phyloP scores from a whole-genome alignment of 2,329 filamentous ascomycete genomes.

The Stachybotrys chartarum region DNA sequence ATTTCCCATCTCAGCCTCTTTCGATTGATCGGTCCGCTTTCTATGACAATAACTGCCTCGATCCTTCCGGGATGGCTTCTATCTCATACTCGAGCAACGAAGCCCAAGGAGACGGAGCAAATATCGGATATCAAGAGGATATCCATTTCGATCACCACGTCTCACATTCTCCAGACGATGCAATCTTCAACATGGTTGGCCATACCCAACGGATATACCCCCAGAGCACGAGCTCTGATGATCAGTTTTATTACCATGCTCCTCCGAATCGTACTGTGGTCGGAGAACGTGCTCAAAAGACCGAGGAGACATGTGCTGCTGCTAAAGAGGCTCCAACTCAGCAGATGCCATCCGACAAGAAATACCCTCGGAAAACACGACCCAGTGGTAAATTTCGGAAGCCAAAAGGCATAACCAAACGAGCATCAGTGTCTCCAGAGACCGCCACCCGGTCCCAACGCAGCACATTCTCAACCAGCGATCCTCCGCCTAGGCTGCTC shows the following conservation, averaged over 20 bases:
- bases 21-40: background rate
- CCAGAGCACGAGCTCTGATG: background rate
- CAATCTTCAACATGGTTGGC: too few species aligned
- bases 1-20: background rate
- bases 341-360: background rate
- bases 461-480: background rate
- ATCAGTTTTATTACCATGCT: background rate
- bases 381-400: background rate
- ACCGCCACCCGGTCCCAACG: background rate
- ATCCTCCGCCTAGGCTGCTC: conserved; percentile 4
- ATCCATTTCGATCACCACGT: conserved; percentile 1
- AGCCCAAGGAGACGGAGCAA: background rate
- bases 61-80: background rate
- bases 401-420: conserved; percentile 1
- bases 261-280: background rate
- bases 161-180: conserved; percentile 1
- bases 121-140: background rate
- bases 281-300: background rate
- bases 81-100: background rate
- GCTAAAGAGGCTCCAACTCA: background rate
- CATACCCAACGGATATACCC: background rate
- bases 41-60: background rate
- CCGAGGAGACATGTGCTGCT: background rate
- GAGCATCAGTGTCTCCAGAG: background rate
- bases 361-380: background rate